Evolutionary conservation across 2,329 filamentous ascomycete genomes (phyloP).

Genomic region (Hypoxylon sp.): DNA sequence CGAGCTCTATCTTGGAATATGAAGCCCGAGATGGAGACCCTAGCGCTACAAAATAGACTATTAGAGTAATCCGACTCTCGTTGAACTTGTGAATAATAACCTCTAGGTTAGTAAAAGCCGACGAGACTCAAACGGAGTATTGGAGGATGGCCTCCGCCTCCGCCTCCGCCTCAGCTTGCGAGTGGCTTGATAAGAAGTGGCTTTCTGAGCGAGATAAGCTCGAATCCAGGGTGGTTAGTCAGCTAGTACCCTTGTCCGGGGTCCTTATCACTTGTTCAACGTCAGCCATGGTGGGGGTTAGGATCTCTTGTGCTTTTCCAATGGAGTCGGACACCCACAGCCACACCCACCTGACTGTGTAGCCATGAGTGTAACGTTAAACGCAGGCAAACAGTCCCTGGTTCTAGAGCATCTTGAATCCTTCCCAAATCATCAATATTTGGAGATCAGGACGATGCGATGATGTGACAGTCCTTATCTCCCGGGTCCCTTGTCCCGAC

Average conservation of each 20-base stretch:
- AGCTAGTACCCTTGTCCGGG: conserved; percentile 4
- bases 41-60: neutral
- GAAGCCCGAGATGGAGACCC: neutral
- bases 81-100: neutral
- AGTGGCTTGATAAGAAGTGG: conserved; percentile 11
- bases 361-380: conserved; percentile 29
- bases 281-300: neutral
- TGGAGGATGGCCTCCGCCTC: neutral
- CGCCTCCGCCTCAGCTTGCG: neutral
- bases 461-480: conserved; percentile 28
- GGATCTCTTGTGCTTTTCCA: neutral
- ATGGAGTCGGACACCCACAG: neutral
- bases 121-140: neutral
- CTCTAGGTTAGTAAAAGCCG: neutral
- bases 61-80: neutral
- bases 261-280: conserved; percentile 10
- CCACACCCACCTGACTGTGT: conserved; percentile 9
- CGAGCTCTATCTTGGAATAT: neutral
- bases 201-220: neutral
- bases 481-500: conserved; percentile 5
- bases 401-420: conserved; percentile 8
- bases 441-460: conserved; percentile 14
- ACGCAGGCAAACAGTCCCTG: neutral
- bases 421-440: conserved; percentile 4
- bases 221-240: neutral